Base-by-base conservation (phyloP, 495 filamentous ascomycete genomes). In the Penicillium pulvis region DNA sequence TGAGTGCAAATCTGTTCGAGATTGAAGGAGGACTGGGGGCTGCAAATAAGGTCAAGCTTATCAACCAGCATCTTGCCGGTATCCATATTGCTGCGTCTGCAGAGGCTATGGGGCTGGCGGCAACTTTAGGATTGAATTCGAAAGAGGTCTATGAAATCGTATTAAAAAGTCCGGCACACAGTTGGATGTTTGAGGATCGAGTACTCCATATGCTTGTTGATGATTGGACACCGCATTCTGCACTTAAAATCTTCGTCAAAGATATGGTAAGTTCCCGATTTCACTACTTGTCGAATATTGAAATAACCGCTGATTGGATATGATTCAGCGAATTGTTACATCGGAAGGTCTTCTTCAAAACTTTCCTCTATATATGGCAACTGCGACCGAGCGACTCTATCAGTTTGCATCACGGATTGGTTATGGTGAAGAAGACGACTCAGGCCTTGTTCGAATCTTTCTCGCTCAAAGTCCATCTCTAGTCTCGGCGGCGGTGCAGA, bases 171-270 rank as follows among this genome's bases (percentile, higher is more conserved):
- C 49, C 56, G 36, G 56, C 56, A 26, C 33, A 41, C 17, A 58
- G 56, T 53, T 58, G 56, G 56, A 58, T 58, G 56, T 58, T 58
- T 53, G 49, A 58, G 41, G 53, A 58, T 10, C 56, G 56, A 28
- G 56, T 58, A 36, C 50, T 49, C 24, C 56, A 58, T 39, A 58
- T 58, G 56, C 50, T 58, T 8, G 26, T 41, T 19, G 33, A 58
- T 12, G 56, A 58, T 20, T 58, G 56, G 56, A 53, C 56, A 41
- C 56, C 56, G 9, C 56, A 58, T 28, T 58, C 56, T 26, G 56
- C 49, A 31, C 42, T 58, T 20, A 48, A 42, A 41, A 58, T 58
- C n/a, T 58, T 58, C 45, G 43, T 58, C 4, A 58, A 58, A 42
- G 56, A 58, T 41, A 53, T 58, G 56, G 56, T 58, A 53, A 20